These are phyloP conservation scores for Colletotrichum sp. DNA, from an alignment of 2,329 filamentous ascomycete species.

Conservation along the genomic window DNA sequence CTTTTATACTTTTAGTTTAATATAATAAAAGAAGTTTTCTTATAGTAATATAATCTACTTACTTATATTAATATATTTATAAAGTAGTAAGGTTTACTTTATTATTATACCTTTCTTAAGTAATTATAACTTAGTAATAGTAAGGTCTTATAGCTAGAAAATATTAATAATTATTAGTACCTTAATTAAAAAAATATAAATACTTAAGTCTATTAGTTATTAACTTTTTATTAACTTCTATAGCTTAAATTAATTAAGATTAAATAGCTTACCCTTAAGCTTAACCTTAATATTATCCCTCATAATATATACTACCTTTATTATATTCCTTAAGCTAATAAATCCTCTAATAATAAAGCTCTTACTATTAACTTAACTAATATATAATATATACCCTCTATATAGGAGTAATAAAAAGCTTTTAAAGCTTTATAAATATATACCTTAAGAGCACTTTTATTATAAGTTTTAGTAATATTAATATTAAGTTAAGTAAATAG, in stretches of 20 bases:
- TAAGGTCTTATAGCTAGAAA: accelerated
- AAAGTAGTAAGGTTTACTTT: accelerated
- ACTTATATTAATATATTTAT: too few species aligned
- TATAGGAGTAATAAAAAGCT: neutral
- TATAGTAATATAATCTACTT: too few species aligned
- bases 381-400: neutral
- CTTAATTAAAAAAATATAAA: too few species aligned
- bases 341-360: too few species aligned
- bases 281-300: neutral
- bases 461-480: neutral
- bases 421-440: neutral
- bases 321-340: accelerated
- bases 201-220: too few species aligned
- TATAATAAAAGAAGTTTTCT: too few species aligned
- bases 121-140: too few species aligned
- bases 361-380: neutral
- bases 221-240: neutral
- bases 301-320: neutral
- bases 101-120: too few species aligned
- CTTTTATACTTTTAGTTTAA: too few species aligned
- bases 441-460: accelerated
- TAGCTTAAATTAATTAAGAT: neutral
- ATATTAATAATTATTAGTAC: too few species aligned
- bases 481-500: neutral
- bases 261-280: neutral